Evolutionary conservation across 1,139 yeast species (phyloP), one percentile per base, ranked within the genome.

Genomic region (Saccharomyces hybrid): DNA sequence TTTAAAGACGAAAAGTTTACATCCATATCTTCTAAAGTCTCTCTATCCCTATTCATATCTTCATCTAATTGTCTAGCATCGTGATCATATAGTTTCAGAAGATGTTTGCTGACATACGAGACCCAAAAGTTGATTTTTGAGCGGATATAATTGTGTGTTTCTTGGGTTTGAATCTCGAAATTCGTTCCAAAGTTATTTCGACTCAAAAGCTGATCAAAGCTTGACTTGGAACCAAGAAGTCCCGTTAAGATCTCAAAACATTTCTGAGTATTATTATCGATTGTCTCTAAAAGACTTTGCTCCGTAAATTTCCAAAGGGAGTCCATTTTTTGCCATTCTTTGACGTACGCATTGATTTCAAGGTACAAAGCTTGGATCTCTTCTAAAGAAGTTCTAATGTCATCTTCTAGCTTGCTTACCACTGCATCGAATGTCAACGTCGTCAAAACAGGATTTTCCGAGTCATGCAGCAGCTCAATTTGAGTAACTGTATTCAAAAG

Each of bases 21-120:
- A 23, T 48, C 49, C 55, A 32, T 29, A 13, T 32, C 31, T 51
- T 32, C 23, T 0, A 60, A 50, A 2, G 62, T 58, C 28, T 62
- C 25, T 29, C 49, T 50, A 19, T 41, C 41, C 13, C n/a, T 38
- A 13, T 16, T 38, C 44, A 38, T 38, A 38, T 16, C 25, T 16
- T 38, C 44, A 16, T 38, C n/a, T 13, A 38, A 38, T 38, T 38
- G 6, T 3, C 44, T 16, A 3, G 44, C 44, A 38, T 38, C 44
- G 3, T 13, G 44, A 1, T 38, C 25, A 19, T 38, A 16, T 19
- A 19, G 13, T 16, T 5, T 9, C 25, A 38, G 8, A 16, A 38
- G 44, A 8, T 38, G 26, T 13, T 19, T 4, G 25, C 44, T 19
- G 25, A 38, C 13, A 38, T 4, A 38, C 2, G 26, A 38, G 25